These are phyloP conservation scores for Melampsora allii-populina DNA, from an alignment of 1,284 basidiomycete species.

Conservation along the genomic window DNA sequence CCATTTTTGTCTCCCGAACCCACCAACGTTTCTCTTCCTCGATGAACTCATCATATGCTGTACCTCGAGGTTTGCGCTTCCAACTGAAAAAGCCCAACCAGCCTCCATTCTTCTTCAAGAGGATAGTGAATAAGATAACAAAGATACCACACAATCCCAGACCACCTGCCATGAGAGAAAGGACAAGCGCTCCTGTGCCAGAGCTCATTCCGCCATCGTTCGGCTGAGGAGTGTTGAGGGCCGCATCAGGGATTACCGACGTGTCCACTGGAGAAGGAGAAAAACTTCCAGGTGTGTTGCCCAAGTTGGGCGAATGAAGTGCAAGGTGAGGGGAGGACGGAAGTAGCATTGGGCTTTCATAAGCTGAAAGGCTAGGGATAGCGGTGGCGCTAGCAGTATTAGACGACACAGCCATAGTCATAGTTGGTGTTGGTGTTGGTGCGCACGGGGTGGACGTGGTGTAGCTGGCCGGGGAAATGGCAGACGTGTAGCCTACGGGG, in stretches of 20 bases:
- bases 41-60: slow-evolving; percentile 43
- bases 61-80: slow-evolving; percentile 30
- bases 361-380: background rate
- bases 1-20: slow-evolving; percentile 21
- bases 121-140: slow-evolving; percentile 1
- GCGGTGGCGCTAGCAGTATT: background rate
- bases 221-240: slow-evolving; percentile 8
- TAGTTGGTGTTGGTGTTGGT: background rate
- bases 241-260: slow-evolving; percentile 10
- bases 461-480: background rate
- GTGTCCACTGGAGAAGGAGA: slow-evolving; percentile 24
- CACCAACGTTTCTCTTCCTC: slow-evolving; percentile 40
- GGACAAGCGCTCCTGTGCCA: slow-evolving; percentile 5
- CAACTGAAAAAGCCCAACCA: slow-evolving; percentile 9
- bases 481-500: background rate
- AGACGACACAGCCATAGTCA: background rate
- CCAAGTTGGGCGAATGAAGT: slow-evolving; percentile 24
- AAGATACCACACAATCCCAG: slow-evolving; percentile 30
- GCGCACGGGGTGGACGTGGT: background rate
- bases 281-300: slow-evolving; percentile 32
- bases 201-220: slow-evolving; percentile 8
- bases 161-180: slow-evolving; percentile 29
- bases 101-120: slow-evolving; percentile 27
- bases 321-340: slow-evolving; percentile 26
- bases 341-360: slow-evolving; percentile 19